Conservation (phyloP, 2,329 filamentous ascomycete genomes). For the Alternaria brassicicola region DNA sequence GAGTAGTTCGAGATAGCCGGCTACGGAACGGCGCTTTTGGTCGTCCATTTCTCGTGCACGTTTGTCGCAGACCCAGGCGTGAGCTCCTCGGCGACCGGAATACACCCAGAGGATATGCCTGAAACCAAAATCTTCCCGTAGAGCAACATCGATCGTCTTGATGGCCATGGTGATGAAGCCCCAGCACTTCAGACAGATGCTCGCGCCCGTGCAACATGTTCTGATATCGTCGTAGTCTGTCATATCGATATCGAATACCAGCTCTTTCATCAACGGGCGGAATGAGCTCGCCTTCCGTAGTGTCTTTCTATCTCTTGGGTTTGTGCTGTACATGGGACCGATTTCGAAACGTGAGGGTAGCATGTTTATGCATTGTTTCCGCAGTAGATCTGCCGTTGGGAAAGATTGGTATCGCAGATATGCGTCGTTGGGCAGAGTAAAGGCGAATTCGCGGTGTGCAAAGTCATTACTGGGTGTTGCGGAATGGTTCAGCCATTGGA, state of each 20-base stretch:
- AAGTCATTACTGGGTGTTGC: slow-evolving; percentile 87
- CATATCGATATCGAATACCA: slow-evolving; percentile 99
- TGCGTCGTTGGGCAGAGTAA: slow-evolving; percentile 89
- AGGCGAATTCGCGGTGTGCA: slow-evolving; percentile 91
- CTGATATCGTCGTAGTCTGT: slow-evolving; percentile 98
- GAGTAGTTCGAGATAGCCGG: slow-evolving; percentile 88
- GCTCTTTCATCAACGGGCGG: slow-evolving; percentile 85
- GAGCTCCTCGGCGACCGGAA: slow-evolving; percentile 91
- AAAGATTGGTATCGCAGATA: slow-evolving; percentile 92
- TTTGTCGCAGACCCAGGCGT: slow-evolving; percentile 97
- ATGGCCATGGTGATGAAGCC: slow-evolving; percentile 97
- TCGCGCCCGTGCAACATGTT: slow-evolving; percentile 91
- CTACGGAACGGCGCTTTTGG: slow-evolving; percentile 80
- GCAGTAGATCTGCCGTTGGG: slow-evolving; percentile 71
- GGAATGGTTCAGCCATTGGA: slow-evolving; percentile 97
- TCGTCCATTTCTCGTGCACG: slow-evolving; percentile 85
- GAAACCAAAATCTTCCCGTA: slow-evolving; percentile 95
- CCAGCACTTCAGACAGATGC: slow-evolving; percentile 95
- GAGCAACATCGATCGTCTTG: slow-evolving; percentile 83
- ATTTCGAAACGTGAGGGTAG: slow-evolving; percentile 97
- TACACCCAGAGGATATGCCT: slow-evolving; percentile 98
- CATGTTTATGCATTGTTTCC: slow-evolving; percentile 86
- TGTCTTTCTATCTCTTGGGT: slow-evolving; percentile 90
- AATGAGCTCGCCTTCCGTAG: slow-evolving; percentile 81
- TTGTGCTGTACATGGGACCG: slow-evolving; percentile 93